A percentile compares a stretch with the other conserved stretches of the same genome.
These are phyloP conservation scores for Clarireedia hainanense DNA, from an alignment of 2,329 filamentous ascomycete species.

Conservation along the genomic window DNA sequence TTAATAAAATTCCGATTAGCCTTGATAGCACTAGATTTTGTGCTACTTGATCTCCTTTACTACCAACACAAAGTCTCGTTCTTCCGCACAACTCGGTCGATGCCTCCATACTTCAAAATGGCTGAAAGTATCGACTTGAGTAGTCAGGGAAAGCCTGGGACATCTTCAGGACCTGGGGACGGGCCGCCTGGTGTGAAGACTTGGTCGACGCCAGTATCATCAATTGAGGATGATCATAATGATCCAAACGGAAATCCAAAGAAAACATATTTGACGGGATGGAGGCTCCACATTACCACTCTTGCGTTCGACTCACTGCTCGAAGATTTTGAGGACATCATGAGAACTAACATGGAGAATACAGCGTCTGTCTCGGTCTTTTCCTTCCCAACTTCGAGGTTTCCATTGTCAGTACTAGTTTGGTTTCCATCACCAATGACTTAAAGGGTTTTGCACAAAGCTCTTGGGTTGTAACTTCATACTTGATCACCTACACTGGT, in stretches of 20 bases:
- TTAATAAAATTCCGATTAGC: neutral
- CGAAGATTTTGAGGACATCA: neutral
- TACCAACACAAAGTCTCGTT: neutral
- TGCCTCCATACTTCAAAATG: neutral
- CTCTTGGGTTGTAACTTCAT: slow-evolving; percentile 6
- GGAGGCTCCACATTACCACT: neutral
- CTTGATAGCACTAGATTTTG: neutral
- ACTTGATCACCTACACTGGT: slow-evolving; percentile 9
- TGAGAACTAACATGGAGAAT: neutral
- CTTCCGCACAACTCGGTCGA: neutral
- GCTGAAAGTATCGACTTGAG: neutral
- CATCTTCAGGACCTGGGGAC: neutral
- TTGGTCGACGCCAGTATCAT: neutral
- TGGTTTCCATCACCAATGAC: slow-evolving; percentile 6
- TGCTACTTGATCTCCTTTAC: neutral
- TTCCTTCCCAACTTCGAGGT: slow-evolving; percentile 3
- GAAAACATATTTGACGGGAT: neutral
- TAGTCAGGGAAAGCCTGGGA: neutral
- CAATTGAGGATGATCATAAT: neutral
- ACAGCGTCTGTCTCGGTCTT: neutral
- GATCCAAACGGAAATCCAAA: neutral
- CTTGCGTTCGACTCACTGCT: neutral
- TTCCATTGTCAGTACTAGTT: neutral
- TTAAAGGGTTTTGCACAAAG: slow-evolving; percentile 1
- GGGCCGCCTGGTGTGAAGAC: neutral